Conservation (phyloP, 345 rosid species). For the Bruguiera gymnorhiza region DNA sequence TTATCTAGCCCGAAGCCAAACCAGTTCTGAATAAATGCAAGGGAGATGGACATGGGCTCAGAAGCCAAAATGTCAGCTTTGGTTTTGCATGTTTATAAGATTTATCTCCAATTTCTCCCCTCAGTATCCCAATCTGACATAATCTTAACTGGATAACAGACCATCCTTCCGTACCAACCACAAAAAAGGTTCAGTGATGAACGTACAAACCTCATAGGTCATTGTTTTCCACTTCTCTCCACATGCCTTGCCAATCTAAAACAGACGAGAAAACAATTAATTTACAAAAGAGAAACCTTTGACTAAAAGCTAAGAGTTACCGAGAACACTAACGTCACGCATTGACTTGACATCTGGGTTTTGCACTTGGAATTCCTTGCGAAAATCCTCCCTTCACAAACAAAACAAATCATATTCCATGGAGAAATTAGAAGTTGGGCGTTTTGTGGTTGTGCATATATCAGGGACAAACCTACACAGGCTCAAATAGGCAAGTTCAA, state of each 20-base stretch:
- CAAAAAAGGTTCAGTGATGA: too few relatives aligned
- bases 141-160: background rate
- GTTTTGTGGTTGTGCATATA: background rate
- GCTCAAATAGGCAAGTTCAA: background rate
- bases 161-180: background rate
- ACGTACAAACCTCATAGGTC: slow-evolving; percentile 67
- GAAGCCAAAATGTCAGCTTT: too few relatives aligned
- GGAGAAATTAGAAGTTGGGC: background rate
- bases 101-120: too few relatives aligned
- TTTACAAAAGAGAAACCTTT: slow-evolving; percentile 3
- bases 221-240: slow-evolving; percentile 95
- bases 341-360: slow-evolving; percentile 85
- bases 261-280: slow-evolving; percentile 14
- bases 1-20: too few relatives aligned
- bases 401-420: slow-evolving; percentile 1
- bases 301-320: background rate
- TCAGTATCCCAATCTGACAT: background rate
- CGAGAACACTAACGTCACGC: slow-evolving; percentile 64
- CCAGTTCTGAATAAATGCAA: too few relatives aligned
- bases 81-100: too few relatives aligned
- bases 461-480: background rate
- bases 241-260: slow-evolving; percentile 90
- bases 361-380: slow-evolving; percentile 80
- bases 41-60: too few relatives aligned
- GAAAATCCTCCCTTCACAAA: slow-evolving; percentile 70